Evolutionary conservation across 2,329 filamentous ascomycete genomes (phyloP).

Genomic region (Cytospora piceicola): DNA sequence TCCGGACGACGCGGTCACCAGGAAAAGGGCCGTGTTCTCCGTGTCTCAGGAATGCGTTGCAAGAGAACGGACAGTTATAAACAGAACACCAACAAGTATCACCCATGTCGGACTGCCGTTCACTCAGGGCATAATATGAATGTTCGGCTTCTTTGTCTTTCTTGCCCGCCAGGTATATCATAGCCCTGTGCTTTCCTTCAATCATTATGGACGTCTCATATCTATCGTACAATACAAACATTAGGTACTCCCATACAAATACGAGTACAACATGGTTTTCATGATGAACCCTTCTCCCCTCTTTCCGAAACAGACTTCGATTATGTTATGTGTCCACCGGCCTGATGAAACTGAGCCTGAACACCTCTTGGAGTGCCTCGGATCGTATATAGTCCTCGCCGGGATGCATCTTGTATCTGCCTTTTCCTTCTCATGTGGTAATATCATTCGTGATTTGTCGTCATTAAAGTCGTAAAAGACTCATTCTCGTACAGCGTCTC

Average conservation of each 20-base stretch:
- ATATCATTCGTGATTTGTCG: slow-evolving; percentile 15
- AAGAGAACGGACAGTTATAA: neutral
- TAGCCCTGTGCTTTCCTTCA: neutral
- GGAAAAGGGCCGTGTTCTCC: neutral
- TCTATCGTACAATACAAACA: slow-evolving; percentile 1
- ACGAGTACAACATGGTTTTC: neutral
- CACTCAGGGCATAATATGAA: neutral
- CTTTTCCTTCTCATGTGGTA: neutral
- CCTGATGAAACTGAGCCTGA: neutral
- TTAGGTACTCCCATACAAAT: neutral
- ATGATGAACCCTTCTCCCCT: neutral
- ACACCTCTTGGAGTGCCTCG: neutral
- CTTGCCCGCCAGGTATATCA: neutral
- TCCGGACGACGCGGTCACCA: neutral
- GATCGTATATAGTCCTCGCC: neutral
- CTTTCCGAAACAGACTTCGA: neutral
- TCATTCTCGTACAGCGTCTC: slow-evolving; percentile 25
- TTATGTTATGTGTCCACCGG: neutral
- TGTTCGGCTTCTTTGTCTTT: neutral
- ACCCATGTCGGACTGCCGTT: neutral
- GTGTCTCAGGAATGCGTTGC: neutral
- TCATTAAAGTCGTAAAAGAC: slow-evolving; percentile 19
- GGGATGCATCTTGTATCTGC: neutral
- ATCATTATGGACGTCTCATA: neutral
- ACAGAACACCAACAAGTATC: neutral